Evolutionary conservation across 164 flowering plant genomes (phyloP).

Genomic region (Vitis amurensis): DNA sequence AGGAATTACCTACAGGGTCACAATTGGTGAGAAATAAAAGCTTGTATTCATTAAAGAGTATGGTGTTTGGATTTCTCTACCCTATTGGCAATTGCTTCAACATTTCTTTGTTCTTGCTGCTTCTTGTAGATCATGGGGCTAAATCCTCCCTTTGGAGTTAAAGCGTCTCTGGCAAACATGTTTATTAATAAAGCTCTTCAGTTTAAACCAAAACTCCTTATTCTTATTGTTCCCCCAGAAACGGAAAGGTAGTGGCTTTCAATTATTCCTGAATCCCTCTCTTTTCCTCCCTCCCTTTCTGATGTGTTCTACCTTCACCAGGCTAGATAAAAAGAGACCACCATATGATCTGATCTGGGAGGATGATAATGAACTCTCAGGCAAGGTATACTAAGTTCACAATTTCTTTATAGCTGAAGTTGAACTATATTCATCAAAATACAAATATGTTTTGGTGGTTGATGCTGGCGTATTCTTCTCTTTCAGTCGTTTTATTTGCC

Average conservation of each 20-base stretch:
- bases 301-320: conserved; percentile 22
- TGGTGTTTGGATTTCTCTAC: neutral
- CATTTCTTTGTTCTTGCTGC: conserved; percentile 7
- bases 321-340: conserved; percentile 55
- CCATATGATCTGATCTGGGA: conserved; percentile 75
- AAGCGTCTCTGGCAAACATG: conserved; percentile 68
- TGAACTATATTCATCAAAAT: neutral
- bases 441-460: conserved; percentile 6
- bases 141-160: conserved; percentile 89
- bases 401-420: neutral
- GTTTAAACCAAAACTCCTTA: conserved; percentile 82
- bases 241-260: conserved; percentile 52
- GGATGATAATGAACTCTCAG: conserved; percentile 51
- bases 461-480: neutral
- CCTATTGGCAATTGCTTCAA: neutral
- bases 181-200: conserved; percentile 82
- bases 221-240: conserved; percentile 84
- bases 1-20: conserved; percentile 70
- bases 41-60: neutral
- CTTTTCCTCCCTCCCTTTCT: conserved; percentile 8
- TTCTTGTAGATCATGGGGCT: conserved; percentile 74
- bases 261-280: neutral
- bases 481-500: conserved; percentile 87
- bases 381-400: conserved; percentile 48
- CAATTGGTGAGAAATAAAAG: conserved; percentile 56